Percentiles rank a stretch among this genome's conserved stretches.
Evolutionary conservation across 352 stramenopile species (phyloP).

Genomic region (Globisporangium barbulae): DNA sequence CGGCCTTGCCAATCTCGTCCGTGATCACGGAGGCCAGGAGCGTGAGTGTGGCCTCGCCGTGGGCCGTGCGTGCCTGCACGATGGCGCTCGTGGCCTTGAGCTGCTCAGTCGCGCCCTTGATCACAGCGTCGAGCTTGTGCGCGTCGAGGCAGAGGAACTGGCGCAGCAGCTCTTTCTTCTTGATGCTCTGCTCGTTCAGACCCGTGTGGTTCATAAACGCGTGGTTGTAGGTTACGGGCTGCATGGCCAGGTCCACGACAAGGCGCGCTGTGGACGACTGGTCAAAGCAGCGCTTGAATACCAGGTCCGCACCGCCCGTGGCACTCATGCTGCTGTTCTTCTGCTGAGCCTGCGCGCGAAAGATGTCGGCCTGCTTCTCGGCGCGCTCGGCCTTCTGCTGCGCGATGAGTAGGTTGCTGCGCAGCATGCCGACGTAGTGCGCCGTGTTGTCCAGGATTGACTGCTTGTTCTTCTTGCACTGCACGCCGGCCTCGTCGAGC

Average conservation of each 20-base stretch:
- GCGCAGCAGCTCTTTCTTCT: conserved; percentile 32
- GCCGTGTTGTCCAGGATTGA: conserved; percentile 65
- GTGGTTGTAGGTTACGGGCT: conserved; percentile 52
- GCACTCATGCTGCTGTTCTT: conserved; percentile 7
- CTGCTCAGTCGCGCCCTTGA: conserved; percentile 38
- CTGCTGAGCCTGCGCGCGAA: conserved; percentile 21
- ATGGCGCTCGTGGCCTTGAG: conserved; percentile 42
- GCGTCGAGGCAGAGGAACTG: conserved; percentile 49
- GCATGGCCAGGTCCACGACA: conserved; percentile 46
- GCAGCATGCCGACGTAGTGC: conserved; percentile 71
- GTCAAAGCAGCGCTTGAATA: conserved; percentile 70
- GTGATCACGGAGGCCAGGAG: conserved; percentile 53
- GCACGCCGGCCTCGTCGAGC: conserved; percentile 58
- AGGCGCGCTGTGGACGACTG: conserved; percentile 58
- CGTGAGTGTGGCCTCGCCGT: conserved; percentile 47
- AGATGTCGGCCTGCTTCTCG: conserved; percentile 31
- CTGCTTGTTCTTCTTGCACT: conserved; percentile 84
- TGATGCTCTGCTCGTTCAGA: conserved; percentile 36
- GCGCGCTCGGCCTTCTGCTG: conserved; percentile 58
- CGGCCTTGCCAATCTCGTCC: conserved; percentile 51
- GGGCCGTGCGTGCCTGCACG: conserved; percentile 44
- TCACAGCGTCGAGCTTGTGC: conserved; percentile 38
- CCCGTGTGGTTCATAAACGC: conserved; percentile 51
- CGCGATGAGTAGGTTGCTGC: conserved; percentile 51
- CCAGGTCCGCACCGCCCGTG: conserved; percentile 25